Conservation (phyloP, 139 green algal species). For the Chlamydomonas sphaeroides region DNA sequence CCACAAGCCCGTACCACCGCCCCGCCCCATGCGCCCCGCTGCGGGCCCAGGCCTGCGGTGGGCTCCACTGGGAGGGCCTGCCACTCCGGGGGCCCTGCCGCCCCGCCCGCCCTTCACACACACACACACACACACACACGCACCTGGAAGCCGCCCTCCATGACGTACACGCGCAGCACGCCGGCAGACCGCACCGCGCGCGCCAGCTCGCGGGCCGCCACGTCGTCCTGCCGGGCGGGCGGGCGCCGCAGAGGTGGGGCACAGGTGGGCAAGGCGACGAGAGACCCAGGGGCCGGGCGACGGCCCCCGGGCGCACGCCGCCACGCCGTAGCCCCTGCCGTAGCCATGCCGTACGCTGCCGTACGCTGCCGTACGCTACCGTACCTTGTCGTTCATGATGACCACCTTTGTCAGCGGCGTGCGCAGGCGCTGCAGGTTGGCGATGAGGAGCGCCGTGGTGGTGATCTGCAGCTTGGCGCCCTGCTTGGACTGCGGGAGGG, state of each 20-base stretch:
- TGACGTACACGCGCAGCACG: slow-evolving; percentile 24
- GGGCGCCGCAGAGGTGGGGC: background rate
- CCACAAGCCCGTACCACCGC: background rate
- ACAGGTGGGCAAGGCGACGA: background rate
- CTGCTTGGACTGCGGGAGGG: slow-evolving; percentile 5
- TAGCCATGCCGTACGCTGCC: too few relatives aligned
- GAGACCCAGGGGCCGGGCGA: too few relatives aligned
- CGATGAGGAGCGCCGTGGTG: slow-evolving; percentile 17
- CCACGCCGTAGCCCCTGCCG: background rate
- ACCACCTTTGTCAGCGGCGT: slow-evolving; percentile 29
- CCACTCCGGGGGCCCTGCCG: background rate
- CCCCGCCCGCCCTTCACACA: background rate
- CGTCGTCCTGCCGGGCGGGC: slow-evolving; percentile 13
- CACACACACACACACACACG: background rate
- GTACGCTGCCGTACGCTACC: background rate
- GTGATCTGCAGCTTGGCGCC: background rate
- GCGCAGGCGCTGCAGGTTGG: background rate
- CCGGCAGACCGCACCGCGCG: background rate
- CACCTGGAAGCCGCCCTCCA: slow-evolving; percentile 39
- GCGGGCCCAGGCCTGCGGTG: too few relatives aligned
- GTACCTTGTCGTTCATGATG: slow-evolving; percentile 41
- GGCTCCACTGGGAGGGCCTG: too few relatives aligned
- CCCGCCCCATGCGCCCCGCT: background rate
- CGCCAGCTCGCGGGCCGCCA: slow-evolving; percentile 6
- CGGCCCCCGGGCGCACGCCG: too few relatives aligned